Percentiles rank a stretch among this genome's conserved stretches.
Evolutionary conservation across 2,329 filamentous ascomycete species (phyloP).

Genomic region (Curvularia spicifera): DNA sequence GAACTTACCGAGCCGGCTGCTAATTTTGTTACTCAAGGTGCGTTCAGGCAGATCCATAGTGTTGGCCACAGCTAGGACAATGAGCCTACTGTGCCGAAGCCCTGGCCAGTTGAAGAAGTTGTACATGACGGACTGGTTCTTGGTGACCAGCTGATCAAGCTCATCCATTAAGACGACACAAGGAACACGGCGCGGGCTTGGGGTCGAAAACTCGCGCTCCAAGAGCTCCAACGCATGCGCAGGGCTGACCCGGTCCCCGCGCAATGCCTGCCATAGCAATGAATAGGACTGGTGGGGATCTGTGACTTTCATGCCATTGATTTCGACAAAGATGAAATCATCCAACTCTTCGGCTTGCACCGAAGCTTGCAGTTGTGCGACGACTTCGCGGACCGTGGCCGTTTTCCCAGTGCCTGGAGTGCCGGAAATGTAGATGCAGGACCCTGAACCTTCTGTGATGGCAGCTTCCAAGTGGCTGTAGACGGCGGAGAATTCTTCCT

Average conservation of each 20-base stretch:
- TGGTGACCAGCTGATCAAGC: constrained; percentile 94
- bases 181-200: constrained; percentile 86
- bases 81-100: constrained; percentile 85
- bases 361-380: constrained; percentile 84
- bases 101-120: constrained; percentile 99
- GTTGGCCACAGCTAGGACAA: constrained; percentile 96
- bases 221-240: constrained; percentile 89
- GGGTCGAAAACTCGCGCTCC: constrained; percentile 90
- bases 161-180: constrained; percentile 99
- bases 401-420: constrained; percentile 98
- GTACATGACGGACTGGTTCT: constrained; percentile 99
- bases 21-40: constrained; percentile 98
- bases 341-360: constrained; percentile 91
- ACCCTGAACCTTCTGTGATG: constrained; percentile 89
- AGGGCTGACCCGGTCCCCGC: constrained; percentile 89
- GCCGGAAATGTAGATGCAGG: constrained; percentile 99
- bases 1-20: constrained; percentile 67
- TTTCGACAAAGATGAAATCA: constrained; percentile 98
- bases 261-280: constrained; percentile 92
- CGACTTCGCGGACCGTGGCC: constrained; percentile 93
- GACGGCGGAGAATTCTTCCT: constrained; percentile 88
- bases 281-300: constrained; percentile 97
- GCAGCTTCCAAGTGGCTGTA: constrained; percentile 94
- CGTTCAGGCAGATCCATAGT: constrained; percentile 98
- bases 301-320: constrained; percentile 99